These are phyloP conservation scores for Eucalyptus albens DNA, from an alignment of 345 rosid species.

Conservation along the genomic window DNA sequence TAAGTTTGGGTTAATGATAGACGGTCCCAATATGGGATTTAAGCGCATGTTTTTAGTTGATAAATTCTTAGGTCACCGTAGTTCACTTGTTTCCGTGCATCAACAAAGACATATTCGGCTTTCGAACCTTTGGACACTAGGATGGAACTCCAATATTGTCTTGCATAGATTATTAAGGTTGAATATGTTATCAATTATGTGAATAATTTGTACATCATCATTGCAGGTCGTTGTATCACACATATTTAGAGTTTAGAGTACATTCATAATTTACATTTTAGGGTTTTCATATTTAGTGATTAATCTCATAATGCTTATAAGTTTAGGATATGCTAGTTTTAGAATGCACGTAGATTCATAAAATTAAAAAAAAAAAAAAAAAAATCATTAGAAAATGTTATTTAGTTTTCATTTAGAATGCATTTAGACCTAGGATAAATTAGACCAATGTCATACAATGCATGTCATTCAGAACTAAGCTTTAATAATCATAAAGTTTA, in stretches of 20 bases:
- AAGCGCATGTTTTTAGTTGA: neutral
- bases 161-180: neutral
- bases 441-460: neutral
- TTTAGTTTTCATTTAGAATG: neutral
- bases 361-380: no score
- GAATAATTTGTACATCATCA: fast-evolving
- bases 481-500: no score
- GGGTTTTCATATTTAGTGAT: neutral
- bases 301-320: neutral
- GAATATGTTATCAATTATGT: neutral
- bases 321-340: neutral
- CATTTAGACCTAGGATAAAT: neutral
- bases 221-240: fast-evolving
- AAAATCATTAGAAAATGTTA: neutral
- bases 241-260: neutral
- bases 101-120: neutral
- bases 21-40: neutral
- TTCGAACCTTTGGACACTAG: no score
- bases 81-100: neutral
- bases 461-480: no score
- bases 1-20: neutral
- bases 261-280: neutral
- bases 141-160: neutral
- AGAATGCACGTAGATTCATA: no score
- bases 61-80: neutral